Evolutionary conservation across 164 flowering plant species (phyloP), one percentile per base, ranked within the genome.

Genomic region (Cinnamomum chago): DNA sequence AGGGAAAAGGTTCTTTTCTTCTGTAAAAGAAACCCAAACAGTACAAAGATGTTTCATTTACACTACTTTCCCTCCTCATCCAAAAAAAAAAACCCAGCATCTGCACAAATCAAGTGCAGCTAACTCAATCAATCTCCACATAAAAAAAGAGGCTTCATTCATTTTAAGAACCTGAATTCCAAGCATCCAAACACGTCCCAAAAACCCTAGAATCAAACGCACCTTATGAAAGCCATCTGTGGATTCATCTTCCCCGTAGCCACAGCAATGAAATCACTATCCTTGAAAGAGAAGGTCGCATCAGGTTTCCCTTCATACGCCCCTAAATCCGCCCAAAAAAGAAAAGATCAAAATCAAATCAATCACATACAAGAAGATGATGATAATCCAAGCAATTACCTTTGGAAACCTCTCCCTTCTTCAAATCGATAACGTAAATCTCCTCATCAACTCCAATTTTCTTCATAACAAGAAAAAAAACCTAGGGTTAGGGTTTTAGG

Each of bases 161-260:
- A 40, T 40, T 40, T 40, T 40, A 40, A 40, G 7, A 40, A 40
- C 47, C 47, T 7, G 10, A 5, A 40, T 40, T 40, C 47, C 47
- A 40, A 40, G 47, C 47, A 40, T 40, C 47, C 47, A 40, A 40
- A 40, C 47, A 40, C 10, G 11, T 1, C 47, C 47, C 11, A 5
- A 40, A 40, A 40, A 40, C 47, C 47, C 47, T 40, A 40, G 47
- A 40, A 40, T 40, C 11, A 14, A 24, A 27, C 47, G n/a, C 24
- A 91, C 98, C 99, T 90, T 92, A 96, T 84, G 81, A 96, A 96
- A 82, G 98, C 99, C 70, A 96, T 83, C 76, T 96, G 98, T 10
- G 98, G 94, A 78, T 96, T 93, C 95, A 96, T 88, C 79, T 92
- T 90, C 75, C 99, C 99, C 1, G 86, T 78, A 23, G 99, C 94